A percentile compares a stretch with the other conserved stretches of the same genome.
These are phyloP conservation scores for Paraglomus brasilianum DNA, from an alignment of 192 early-diverging fungal species.

Conservation along the genomic window DNA sequence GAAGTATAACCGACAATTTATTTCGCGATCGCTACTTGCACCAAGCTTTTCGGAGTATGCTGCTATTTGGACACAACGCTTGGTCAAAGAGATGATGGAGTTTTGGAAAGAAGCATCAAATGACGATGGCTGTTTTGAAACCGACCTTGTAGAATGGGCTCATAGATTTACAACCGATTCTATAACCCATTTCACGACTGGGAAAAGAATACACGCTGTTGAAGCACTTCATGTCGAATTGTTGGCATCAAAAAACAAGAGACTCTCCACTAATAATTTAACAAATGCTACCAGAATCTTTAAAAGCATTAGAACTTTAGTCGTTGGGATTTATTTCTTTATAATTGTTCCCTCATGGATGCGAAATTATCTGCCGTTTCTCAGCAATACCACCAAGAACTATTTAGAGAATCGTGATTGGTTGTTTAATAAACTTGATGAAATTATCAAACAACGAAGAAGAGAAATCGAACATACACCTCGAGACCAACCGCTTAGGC, in stretches of 20 bases:
- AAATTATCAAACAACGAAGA: constrained; percentile 17
- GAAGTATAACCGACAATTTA: constrained; percentile 11
- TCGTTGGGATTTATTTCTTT: background rate
- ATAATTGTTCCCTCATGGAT: background rate
- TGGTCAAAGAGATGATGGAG: background rate
- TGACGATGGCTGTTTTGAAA: background rate
- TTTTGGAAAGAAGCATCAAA: background rate
- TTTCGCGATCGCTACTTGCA: background rate
- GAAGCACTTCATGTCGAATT: background rate
- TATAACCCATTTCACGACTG: background rate
- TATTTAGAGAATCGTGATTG: background rate
- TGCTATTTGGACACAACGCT: background rate
- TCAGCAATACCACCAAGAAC: background rate
- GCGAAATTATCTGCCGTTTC: background rate
- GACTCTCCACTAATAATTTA: too few species aligned
- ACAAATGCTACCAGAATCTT: background rate
- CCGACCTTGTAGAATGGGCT: background rate
- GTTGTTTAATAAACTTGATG: background rate
- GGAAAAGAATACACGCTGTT: background rate
- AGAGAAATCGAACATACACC: constrained; percentile 1
- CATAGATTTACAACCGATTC: background rate
- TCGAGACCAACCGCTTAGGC: background rate
- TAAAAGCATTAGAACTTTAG: background rate
- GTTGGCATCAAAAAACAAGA: too few species aligned
- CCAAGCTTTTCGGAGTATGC: background rate